Percentiles rank a stretch among this genome's conserved stretches.
phyloP scores from a whole-genome alignment of 768 basidiomycete genomes.

The Macrolepiota dolichaula region DNA sequence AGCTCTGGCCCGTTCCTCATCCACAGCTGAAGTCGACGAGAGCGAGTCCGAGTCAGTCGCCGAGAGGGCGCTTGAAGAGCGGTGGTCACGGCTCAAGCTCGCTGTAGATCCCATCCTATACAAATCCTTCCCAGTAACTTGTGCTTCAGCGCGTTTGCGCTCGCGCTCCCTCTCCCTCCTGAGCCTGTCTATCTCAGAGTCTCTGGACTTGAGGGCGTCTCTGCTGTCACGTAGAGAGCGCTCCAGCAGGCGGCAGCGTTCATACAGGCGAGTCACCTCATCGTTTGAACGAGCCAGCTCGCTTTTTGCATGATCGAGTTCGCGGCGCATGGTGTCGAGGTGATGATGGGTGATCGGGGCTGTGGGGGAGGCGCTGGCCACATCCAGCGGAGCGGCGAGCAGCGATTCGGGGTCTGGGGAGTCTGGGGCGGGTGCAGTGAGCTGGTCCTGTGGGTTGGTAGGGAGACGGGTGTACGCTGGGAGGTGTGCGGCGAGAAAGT shows the following conservation, averaged over 20 bases:
- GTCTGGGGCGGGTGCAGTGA: neutral
- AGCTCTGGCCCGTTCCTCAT: constrained; percentile 56
- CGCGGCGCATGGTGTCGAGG: constrained; percentile 46
- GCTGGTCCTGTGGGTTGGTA: neutral
- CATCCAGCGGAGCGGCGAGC: constrained; percentile 32
- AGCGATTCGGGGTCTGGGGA: constrained; percentile 3
- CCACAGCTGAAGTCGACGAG: constrained; percentile 17
- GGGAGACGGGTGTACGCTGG: constrained; percentile 3
- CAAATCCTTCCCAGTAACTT: constrained; percentile 1
- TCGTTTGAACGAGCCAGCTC: constrained; percentile 52
- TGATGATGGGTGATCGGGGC: constrained; percentile 40
- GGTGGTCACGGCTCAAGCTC: neutral
- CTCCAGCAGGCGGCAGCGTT: constrained; percentile 62
- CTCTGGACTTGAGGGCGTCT: constrained; percentile 53
- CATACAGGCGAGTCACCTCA: constrained; percentile 55
- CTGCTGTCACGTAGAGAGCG: constrained; percentile 61
- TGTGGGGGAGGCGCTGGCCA: constrained; percentile 15
- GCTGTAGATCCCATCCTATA: neutral
- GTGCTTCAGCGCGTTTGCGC: constrained; percentile 28
- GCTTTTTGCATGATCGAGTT: constrained; percentile 52
- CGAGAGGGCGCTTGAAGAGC: constrained; percentile 1
- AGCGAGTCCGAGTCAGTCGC: constrained; percentile 13
- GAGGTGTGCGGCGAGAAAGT: constrained; percentile 41
- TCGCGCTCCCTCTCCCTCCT: constrained; percentile 35
- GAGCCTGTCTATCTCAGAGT: constrained; percentile 57